Evolutionary conservation across 345 rosid species (phyloP).

Genomic region (Murraya koenigii): DNA sequence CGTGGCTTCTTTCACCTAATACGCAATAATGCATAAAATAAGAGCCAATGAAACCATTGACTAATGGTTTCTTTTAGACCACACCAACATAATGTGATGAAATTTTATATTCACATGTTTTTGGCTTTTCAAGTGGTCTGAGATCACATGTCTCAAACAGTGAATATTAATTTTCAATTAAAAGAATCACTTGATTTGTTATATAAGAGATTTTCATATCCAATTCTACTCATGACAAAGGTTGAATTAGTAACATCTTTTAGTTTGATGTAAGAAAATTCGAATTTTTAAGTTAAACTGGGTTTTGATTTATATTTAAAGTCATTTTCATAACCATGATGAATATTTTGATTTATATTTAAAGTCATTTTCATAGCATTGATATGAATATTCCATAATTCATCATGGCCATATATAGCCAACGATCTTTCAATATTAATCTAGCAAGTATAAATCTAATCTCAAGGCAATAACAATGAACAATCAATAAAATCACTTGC

Average conservation of each 20-base stretch:
- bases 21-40: no score
- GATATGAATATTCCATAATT: no score
- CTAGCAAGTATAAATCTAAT: no score
- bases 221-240: not conserved
- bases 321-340: not conserved
- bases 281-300: no score
- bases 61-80: not conserved
- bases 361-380: not conserved
- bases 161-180: not conserved
- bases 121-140: not conserved
- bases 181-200: not conserved
- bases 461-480: no score
- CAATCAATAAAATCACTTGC: no score
- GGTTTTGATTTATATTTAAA: not conserved
- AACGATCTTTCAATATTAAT: no score
- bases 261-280: not conserved
- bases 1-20: not conserved
- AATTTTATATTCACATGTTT: not conserved
- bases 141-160: not conserved
- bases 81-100: not conserved
- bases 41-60: no score
- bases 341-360: no score
- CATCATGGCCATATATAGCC: no score
- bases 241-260: not conserved
- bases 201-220: not conserved